These are phyloP conservation scores for Talaromyces atroroseus DNA, from an alignment of 2,329 filamentous ascomycete species.

Conservation along the genomic window DNA sequence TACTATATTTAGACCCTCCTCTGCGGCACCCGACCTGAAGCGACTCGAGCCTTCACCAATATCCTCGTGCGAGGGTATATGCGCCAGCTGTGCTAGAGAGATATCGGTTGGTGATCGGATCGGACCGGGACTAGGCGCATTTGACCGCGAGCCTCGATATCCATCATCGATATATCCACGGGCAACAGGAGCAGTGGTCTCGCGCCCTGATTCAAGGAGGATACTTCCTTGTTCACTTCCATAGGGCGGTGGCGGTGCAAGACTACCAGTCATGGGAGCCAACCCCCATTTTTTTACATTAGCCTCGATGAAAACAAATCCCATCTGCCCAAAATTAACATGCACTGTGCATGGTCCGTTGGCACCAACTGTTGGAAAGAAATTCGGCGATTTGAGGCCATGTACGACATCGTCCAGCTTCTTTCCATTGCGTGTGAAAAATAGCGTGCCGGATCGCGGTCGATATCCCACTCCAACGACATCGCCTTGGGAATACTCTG, in stretches of 20 bases:
- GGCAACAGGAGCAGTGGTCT: slow-evolving; percentile 42
- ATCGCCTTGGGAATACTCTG: slow-evolving; percentile 82
- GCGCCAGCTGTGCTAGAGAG: slow-evolving; percentile 79
- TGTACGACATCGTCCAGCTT: slow-evolving; percentile 92
- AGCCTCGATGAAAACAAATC: slow-evolving; percentile 97
- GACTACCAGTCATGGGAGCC: slow-evolving; percentile 88
- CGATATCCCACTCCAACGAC: slow-evolving; percentile 94
- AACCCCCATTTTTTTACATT: slow-evolving; percentile 99
- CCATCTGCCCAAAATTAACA: slow-evolving; percentile 96
- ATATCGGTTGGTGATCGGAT: slow-evolving; percentile 92
- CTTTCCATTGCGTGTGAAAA: slow-evolving; percentile 98
- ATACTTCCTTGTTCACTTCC: slow-evolving; percentile 97
- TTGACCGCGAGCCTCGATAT: slow-evolving; percentile 71
- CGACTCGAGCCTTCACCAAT: slow-evolving; percentile 66
- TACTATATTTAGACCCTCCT: slow-evolving; percentile 17
- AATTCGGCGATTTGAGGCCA: slow-evolving; percentile 88
- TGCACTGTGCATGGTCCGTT: slow-evolving; percentile 90
- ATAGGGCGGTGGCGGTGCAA: slow-evolving; percentile 93
- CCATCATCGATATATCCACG: slow-evolving; percentile 49
- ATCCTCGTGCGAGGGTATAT: slow-evolving; percentile 61
- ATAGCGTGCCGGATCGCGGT: slow-evolving; percentile 87
- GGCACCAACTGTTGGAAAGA: slow-evolving; percentile 95
- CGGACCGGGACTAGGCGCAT: slow-evolving; percentile 77
- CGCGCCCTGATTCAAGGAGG: slow-evolving; percentile 75
- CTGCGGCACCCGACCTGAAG: slow-evolving; percentile 19